Percentiles rank a stretch among this genome's conserved stretches.
phyloP scores from a whole-genome alignment of 2,329 filamentous ascomycete genomes.

The Sarocladiaceae sp. region DNA sequence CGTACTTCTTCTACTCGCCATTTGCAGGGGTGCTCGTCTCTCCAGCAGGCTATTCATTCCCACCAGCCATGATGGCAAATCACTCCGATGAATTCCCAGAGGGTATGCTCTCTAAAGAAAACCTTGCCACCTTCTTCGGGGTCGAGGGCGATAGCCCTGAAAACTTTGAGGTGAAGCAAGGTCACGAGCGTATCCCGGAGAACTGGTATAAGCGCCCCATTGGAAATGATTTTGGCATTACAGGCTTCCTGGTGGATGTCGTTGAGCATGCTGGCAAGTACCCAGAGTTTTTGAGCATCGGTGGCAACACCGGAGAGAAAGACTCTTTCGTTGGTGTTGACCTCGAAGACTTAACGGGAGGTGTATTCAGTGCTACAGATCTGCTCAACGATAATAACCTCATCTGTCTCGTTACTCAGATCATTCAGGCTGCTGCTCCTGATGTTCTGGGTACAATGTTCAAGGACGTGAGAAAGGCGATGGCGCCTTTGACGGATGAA shows the following conservation, averaged over 20 bases:
- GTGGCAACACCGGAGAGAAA: conserved; percentile 45
- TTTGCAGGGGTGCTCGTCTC: conserved; percentile 42
- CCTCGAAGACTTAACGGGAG: conserved; percentile 36
- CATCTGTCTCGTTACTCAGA: conserved; percentile 33
- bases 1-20: conserved; percentile 49
- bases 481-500: conserved; percentile 10
- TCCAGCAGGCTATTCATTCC: conserved; percentile 42
- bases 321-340: conserved; percentile 45
- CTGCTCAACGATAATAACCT: conserved; percentile 42
- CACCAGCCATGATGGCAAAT: conserved; percentile 37
- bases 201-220: conserved; percentile 40
- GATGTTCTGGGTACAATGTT: conserved; percentile 33
- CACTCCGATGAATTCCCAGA: conserved; percentile 34
- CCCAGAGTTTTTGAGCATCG: conserved; percentile 37
- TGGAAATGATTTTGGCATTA: conserved; percentile 37
- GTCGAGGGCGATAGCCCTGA: conserved; percentile 35
- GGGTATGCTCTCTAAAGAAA: conserved; percentile 27
- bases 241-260: conserved; percentile 33
- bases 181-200: conserved; percentile 44
- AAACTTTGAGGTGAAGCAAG: conserved; percentile 35
- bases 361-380: conserved; percentile 35
- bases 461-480: conserved; percentile 1
- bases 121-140: conserved; percentile 40
- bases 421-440: conserved; percentile 32
- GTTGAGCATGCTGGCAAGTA: conserved; percentile 30